Conservation (phyloP, 441 rosid species). For the Populus hybrid region DNA sequence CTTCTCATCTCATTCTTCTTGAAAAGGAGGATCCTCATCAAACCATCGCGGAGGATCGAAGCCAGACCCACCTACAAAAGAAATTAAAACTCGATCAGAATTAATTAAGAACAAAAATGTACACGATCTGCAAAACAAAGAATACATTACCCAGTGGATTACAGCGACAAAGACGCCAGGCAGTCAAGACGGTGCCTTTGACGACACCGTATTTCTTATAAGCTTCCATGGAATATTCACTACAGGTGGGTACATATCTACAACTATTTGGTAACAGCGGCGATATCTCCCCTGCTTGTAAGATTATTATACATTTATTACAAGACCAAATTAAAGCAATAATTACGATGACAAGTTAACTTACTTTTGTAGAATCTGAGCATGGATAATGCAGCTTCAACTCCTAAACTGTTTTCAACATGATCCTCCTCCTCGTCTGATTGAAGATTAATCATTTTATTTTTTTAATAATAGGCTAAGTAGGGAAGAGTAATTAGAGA, state of each 20-base stretch:
- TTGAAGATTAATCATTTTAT: not conserved
- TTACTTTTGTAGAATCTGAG: constrained; percentile 80
- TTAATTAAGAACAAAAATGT: not conserved
- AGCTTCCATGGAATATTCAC: constrained; percentile 92
- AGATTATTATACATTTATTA: no score
- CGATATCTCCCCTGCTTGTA: constrained; percentile 75
- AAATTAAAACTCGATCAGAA: not conserved
- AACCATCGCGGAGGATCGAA: constrained; percentile 94
- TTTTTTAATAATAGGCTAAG: not conserved
- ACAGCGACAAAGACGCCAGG: constrained; percentile 90
- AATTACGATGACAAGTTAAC: not conserved
- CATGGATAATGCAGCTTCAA: constrained; percentile 68
- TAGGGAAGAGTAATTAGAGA: not conserved
- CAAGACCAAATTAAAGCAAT: not conserved
- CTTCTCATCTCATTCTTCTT: constrained; percentile 32
- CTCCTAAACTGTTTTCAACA: constrained; percentile 43
- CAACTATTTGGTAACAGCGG: constrained; percentile 79
- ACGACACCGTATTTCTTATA: constrained; percentile 82
- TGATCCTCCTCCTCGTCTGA: constrained; percentile 39
- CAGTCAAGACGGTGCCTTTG: constrained; percentile 68
- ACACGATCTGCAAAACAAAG: not conserved
- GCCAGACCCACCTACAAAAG: constrained; percentile 66
- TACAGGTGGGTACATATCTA: constrained; percentile 77
- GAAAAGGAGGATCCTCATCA: constrained; percentile 48
- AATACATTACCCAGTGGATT: constrained; percentile 71